Evolutionary conservation across 1,139 yeast genomes (phyloP), one percentile per base, ranked within the genome.

Genomic region (Hemisphaericaspora xylofermentans): DNA sequence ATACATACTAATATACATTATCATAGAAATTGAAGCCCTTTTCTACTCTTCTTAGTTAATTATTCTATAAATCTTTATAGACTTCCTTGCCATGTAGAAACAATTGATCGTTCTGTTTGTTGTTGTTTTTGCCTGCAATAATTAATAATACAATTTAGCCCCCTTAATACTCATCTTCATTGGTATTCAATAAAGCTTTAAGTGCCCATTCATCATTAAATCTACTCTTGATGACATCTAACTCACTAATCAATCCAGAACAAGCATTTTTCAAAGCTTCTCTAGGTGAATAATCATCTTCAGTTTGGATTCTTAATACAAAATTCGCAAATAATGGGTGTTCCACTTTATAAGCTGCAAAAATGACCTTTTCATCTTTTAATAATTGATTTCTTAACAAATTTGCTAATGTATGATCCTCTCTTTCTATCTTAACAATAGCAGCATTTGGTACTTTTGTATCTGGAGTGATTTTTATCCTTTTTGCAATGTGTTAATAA

Each of bases 311-410:
- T 64, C 98, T 80, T 78, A 94, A 79, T 39, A 91, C 81, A 58
- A 93, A 93, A 61, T 88, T 88, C 35, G 98, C 97, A 66, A 94
- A 93, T 51, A 93, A 74, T 7, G 99, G 99, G 67, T 93, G 99
- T 63, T 91, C 98, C 32, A 93, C 91, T 64, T 93, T 93, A 73
- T 93, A 93, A 35, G 98, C 98, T 33, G 96, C 98, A 63, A 91
- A 93, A 35, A 93, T 63, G 15, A 93, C 99, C 50, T 85, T 80
- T 37, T 84, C 82, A 62, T 93, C 98, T 58, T 84, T 83, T 48
- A 88, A 74, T 40, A 93, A 77, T 61, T 91, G 96, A 27, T 93
- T 82, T 60, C 96, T 78, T 45, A 93, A 75, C 57, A 93, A 66
- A 61, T 93, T 93, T 19, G 96, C 98, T 44, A 93, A 74, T 1